Evolutionary conservation across 148 eudicot species (phyloP), one percentile per base, ranked within the genome.

Genomic region (Amaranthus palmeri): DNA sequence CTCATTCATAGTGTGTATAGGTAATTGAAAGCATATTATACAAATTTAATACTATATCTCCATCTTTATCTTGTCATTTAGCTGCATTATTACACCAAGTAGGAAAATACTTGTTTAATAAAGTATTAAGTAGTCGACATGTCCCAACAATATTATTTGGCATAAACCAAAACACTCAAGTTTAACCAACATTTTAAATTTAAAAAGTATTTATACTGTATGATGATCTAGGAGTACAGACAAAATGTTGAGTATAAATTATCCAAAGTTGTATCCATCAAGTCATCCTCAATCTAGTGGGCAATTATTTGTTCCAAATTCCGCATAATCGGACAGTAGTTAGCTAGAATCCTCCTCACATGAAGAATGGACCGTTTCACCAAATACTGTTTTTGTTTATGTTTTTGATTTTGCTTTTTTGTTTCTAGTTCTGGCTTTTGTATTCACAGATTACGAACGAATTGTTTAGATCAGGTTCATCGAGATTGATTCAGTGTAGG

Each of bases 11-110:
- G 84, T 25, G 36, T 0, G 47, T 68, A 64, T 75, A 68, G 56
- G 57, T 63, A 70, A 54, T 74, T 65, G 14, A 43, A 73, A 62
- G 67, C 74, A 74, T 63, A 74, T 36, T 74, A 54, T 61, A 56
- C 54, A 57, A 70, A 0, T 15, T 49, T 46, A 25, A 25, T 25
- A 0, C 36, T 0, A 25, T 58, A 17, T 64, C 54, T 50, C 15
- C 44, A 10, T 12, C 48, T 65, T 54, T 65, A 10, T 64, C 70
- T 78, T 86, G 87, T 83, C 87, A 83, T 73, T 54, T 85, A 83
- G 76, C 74, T 72, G 62, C 72, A 68, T 75, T 64, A 55, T 68
- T 66, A 45, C 72, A 61, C 59, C 44, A 74, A 64, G 52, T 17
- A 55, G 54, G 58, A 50, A n/a, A 53, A 14, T 61, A 47, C 12